phyloP scores from a whole-genome alignment of 805 yeast genomes.

The Danielia oregonensis region DNA sequence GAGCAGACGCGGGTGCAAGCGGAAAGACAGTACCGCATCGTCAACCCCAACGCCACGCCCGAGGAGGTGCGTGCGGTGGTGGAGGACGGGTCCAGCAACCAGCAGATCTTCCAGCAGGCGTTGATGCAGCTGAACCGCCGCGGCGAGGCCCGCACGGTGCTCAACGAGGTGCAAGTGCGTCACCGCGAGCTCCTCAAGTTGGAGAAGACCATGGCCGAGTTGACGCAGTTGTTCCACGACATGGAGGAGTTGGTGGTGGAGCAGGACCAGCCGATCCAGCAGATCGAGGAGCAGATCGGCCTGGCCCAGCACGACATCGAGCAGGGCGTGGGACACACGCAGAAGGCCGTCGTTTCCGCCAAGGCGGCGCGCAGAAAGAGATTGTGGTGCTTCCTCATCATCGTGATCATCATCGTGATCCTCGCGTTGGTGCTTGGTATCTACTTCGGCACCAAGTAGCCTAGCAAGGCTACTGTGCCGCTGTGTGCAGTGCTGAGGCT shows the following conservation, averaged over 20 bases:
- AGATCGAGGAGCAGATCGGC: slow-evolving; percentile 74
- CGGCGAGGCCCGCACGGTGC: slow-evolving; percentile 93
- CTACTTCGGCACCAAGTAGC: slow-evolving; percentile 37
- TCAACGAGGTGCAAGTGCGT: slow-evolving; percentile 93
- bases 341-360: slow-evolving; percentile 84
- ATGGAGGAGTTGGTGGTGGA: slow-evolving; percentile 95
- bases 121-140: slow-evolving; percentile 79
- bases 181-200: slow-evolving; percentile 92
- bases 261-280: slow-evolving; percentile 85
- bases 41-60: slow-evolving; percentile 79
- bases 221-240: slow-evolving; percentile 90
- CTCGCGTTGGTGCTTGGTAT: slow-evolving; percentile 70
- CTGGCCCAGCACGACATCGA: slow-evolving; percentile 88
- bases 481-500: neutral
- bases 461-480: neutral
- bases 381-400: slow-evolving; percentile 76
- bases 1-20: slow-evolving; percentile 84
- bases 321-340: slow-evolving; percentile 90
- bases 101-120: slow-evolving; percentile 94
- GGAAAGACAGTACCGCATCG: slow-evolving; percentile 87
- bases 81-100: slow-evolving; percentile 71
- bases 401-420: slow-evolving; percentile 54
- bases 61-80: slow-evolving; percentile 82
- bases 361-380: slow-evolving; percentile 87
- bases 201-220: slow-evolving; percentile 93